A percentile compares a stretch with the other conserved stretches of the same genome.
These are phyloP conservation scores for Ceratocystis ficicola DNA, from an alignment of 2,329 filamentous ascomycete genomes.

Conservation along the genomic window DNA sequence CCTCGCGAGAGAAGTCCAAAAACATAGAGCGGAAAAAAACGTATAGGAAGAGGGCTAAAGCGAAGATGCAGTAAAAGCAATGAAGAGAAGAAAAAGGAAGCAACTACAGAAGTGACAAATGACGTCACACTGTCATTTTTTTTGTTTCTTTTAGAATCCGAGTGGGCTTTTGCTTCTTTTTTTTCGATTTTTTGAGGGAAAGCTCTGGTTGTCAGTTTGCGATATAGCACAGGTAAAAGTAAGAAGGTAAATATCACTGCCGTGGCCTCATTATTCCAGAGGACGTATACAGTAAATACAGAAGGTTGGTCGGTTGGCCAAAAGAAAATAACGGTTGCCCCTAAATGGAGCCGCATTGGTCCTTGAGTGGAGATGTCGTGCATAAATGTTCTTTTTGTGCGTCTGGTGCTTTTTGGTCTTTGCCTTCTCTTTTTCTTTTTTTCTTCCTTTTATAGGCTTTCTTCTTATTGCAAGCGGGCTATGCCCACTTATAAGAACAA, in stretches of 20 bases:
- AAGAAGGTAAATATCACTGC: background rate
- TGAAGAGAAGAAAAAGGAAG: background rate
- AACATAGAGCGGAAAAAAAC: background rate
- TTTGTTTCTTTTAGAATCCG: constrained; percentile 12
- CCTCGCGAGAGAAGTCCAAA: constrained; percentile 4
- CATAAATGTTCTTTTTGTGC: constrained; percentile 14
- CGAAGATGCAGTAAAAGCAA: background rate
- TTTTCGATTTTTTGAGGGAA: constrained; percentile 16
- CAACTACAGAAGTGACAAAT: background rate
- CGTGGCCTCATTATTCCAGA: constrained; percentile 19
- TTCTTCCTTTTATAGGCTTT: constrained; percentile 5
- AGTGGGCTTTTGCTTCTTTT: constrained; percentile 9
- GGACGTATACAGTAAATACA: constrained; percentile 12
- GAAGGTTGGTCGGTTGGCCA: constrained; percentile 16
- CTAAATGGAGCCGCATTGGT: constrained; percentile 16
- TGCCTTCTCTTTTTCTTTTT: background rate
- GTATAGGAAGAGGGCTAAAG: background rate
- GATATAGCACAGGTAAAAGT: background rate
- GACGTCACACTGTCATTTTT: constrained; percentile 11
- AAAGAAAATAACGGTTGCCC: constrained; percentile 9
- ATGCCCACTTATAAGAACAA: background rate
- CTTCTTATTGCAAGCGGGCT: background rate
- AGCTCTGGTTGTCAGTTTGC: background rate
- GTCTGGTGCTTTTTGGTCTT: constrained; percentile 16
- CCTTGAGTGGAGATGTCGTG: constrained; percentile 17